Percentiles rank a stretch among this genome's conserved stretches.
Conservation (phyloP, 352 stramenopile species). For the Pythium aristosporum region DNA sequence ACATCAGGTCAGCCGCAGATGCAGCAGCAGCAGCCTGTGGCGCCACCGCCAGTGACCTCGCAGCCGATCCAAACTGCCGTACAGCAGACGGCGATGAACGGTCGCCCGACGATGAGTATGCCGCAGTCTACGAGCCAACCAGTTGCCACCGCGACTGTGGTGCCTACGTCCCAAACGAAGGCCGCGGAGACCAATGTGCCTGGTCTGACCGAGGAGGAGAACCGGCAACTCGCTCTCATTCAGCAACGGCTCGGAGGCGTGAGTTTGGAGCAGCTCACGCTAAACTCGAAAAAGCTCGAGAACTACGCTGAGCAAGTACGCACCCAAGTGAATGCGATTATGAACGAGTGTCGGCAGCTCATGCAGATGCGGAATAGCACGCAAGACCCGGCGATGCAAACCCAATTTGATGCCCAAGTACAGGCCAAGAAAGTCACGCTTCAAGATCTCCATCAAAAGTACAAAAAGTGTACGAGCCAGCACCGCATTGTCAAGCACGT, state of each 20-base stretch:
- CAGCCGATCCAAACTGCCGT: conserved; percentile 21
- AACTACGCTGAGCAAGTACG: conserved; percentile 78
- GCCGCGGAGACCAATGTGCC: conserved; percentile 23
- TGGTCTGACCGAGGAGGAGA: conserved; percentile 65
- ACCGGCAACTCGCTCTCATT: conserved; percentile 67
- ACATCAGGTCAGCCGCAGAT: background rate
- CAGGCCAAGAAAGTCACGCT: conserved; percentile 68
- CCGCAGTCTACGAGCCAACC: conserved; percentile 3
- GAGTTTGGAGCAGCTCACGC: conserved; percentile 69
- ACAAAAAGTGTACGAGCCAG: conserved; percentile 77
- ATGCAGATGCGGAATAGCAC: conserved; percentile 75
- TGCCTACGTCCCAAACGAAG: background rate
- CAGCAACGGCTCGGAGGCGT: conserved; percentile 69
- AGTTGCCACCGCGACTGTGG: background rate
- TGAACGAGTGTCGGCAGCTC: conserved; percentile 81
- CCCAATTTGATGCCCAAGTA: conserved; percentile 66
- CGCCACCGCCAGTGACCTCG: background rate
- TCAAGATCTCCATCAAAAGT: conserved; percentile 78
- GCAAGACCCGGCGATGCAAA: conserved; percentile 58
- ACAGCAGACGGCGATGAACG: conserved; percentile 16
- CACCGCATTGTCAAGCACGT: conserved; percentile 82
- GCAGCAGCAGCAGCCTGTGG: conserved; percentile 8
- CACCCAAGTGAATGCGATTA: conserved; percentile 75
- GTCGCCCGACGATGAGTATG: conserved; percentile 6
- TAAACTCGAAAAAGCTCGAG: conserved; percentile 81